A percentile compares a stretch with the other conserved stretches of the same genome.
Evolutionary conservation across 768 basidiomycete species (phyloP).

Genomic region (Tylopilus rubrobrunneus): DNA sequence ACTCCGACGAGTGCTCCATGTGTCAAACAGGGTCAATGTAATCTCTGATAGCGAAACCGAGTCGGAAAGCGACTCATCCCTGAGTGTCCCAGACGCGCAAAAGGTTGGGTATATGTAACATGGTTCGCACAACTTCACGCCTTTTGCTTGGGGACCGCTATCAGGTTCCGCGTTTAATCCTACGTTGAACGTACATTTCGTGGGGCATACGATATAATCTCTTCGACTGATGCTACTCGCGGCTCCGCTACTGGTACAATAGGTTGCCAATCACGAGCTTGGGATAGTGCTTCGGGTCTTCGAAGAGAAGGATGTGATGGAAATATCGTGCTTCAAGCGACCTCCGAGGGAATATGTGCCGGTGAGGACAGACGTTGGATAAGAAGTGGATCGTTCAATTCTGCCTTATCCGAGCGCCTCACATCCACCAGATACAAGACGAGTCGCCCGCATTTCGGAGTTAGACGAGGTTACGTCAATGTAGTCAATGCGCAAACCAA

Average conservation of each 20-base stretch:
- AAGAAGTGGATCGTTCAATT: slow-evolving; percentile 29
- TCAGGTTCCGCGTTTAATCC: slow-evolving; percentile 72
- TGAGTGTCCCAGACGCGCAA: slow-evolving; percentile 29
- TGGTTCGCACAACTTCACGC: slow-evolving; percentile 90
- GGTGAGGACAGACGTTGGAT: slow-evolving; percentile 77
- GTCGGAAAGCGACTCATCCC: slow-evolving; percentile 34
- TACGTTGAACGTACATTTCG: slow-evolving; percentile 57
- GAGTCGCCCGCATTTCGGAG: slow-evolving; percentile 35
- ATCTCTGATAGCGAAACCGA: slow-evolving; percentile 34
- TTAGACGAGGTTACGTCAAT: not conserved
- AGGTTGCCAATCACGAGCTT: slow-evolving; percentile 86
- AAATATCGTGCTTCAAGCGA: slow-evolving; percentile 69
- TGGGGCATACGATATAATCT: not conserved
- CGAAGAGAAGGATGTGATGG: slow-evolving; percentile 50
- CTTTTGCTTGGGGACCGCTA: slow-evolving; percentile 82
- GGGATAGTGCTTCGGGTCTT: slow-evolving; percentile 75
- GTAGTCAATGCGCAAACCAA: not conserved
- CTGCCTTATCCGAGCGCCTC: too few species aligned
- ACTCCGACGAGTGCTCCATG: too few species aligned
- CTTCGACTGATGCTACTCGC: not conserved
- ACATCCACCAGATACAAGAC: slow-evolving; percentile 46
- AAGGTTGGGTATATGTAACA: too few species aligned
- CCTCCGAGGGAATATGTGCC: slow-evolving; percentile 68
- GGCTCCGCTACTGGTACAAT: not conserved
- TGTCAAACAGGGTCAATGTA: slow-evolving; percentile 13